Conservation (phyloP, 1,284 basidiomycete species). For the Gastroboletus turbinatus region DNA sequence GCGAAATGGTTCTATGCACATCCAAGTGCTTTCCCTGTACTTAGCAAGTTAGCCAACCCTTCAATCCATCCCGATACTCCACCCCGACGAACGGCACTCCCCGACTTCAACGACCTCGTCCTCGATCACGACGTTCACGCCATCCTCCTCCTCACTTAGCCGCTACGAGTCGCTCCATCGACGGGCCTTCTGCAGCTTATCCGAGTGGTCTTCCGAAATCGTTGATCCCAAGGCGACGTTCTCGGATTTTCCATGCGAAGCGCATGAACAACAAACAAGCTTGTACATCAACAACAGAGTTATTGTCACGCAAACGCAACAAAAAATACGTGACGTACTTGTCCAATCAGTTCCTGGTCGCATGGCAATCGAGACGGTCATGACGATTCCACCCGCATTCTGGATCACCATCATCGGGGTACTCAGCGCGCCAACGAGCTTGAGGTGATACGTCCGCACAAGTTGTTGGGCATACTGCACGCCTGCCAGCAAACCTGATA, state of each 20-base stretch:
- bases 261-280: conserved; percentile 80
- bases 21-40: neutral
- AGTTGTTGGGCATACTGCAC: conserved; percentile 91
- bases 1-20: neutral
- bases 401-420: conserved; percentile 96
- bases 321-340: conserved; percentile 44
- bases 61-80: conserved; percentile 32
- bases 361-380: conserved; percentile 77
- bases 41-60: conserved; percentile 25
- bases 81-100: conserved; percentile 17
- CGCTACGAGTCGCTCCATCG: neutral
- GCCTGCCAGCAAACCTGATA: conserved; percentile 74
- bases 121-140: conserved; percentile 25
- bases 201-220: conserved; percentile 81
- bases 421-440: conserved; percentile 88
- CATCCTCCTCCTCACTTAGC: conserved; percentile 10
- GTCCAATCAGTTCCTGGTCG: conserved; percentile 84
- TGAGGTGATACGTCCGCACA: conserved; percentile 71
- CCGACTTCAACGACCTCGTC: conserved; percentile 26
- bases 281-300: conserved; percentile 53
- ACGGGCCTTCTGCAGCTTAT: neutral
- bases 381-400: conserved; percentile 86
- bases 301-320: neutral
- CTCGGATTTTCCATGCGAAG: conserved; percentile 75
- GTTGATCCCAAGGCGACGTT: conserved; percentile 78